Evolutionary conservation across 306 rosid species (phyloP), one percentile per base, ranked within the genome.

Genomic region (Glycine latifolia): DNA sequence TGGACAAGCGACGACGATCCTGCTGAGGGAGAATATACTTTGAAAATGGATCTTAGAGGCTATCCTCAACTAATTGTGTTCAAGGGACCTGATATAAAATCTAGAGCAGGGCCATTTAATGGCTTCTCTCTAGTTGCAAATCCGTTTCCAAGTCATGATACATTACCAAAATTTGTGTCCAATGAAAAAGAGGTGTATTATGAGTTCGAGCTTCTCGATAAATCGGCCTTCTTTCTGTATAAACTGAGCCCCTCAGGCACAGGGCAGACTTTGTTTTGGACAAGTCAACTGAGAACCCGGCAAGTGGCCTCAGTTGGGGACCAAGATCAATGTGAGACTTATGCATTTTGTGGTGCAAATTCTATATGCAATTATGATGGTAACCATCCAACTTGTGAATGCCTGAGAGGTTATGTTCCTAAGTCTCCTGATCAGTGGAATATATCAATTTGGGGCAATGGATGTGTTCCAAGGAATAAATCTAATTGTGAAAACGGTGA

Each of bases 1-100:
- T 84, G 87, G 84, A 67, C 2, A 67, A 84, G 76, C 13, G n/a
- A 53, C 48, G 81, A 79, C 4, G 70, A 84, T 71, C 86, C 86
- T 41, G 31, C 71, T 14, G 6, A 3, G 6, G 84, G 84, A 54
- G 78, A 84, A 20, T 60, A 66, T 84, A 8, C 78, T 60, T 0
- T 62, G 4, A 62, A 39, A 63, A 0, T 77, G 5, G 62, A 73
- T 15, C 63, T 1, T 13, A 55, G 10, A 3, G 87, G 87, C 10
- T 78, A 83, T 55, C 79, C 86, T 5, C 86, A 83, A 63, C 5
- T 37, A 10, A 0, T 41, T 31, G 16, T 26, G 8, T 4, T 71
- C 37, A 72, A 50, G 68, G 74, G 79, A 44, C 10, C 31, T 15
- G 46, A n/a, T 2, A 63, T 2, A 15, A 44, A n/a, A 8, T 15